Evolutionary conservation across 208 protist species (phyloP).

Genomic region (Acanthamoeba culbertsoni): DNA sequence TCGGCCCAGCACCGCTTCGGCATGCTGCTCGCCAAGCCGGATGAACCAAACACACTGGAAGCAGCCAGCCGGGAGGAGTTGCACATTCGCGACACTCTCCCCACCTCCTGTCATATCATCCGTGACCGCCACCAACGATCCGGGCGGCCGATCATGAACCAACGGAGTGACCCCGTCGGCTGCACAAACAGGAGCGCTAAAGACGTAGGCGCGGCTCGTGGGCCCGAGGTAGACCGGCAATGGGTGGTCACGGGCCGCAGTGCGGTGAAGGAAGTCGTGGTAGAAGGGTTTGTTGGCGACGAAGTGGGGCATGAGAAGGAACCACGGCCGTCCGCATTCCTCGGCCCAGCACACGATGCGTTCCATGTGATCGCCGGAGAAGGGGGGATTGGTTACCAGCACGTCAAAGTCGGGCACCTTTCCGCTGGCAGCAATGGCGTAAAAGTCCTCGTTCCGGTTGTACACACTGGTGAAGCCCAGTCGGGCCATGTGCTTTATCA

Average conservation of each 20-base stretch:
- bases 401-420: conserved; percentile 85
- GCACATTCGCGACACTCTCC: neutral
- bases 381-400: conserved; percentile 86
- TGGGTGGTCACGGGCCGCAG: neutral
- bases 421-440: conserved; percentile 74
- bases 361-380: conserved; percentile 86
- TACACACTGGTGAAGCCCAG: conserved; percentile 85
- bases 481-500: conserved; percentile 73
- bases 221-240: neutral
- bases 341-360: conserved; percentile 74
- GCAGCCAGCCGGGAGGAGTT: neutral
- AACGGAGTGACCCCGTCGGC: neutral
- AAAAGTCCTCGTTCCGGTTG: conserved; percentile 90
- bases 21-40: neutral
- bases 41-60: conserved; percentile 33
- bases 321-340: conserved; percentile 77
- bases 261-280: neutral
- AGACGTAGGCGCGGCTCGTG: neutral
- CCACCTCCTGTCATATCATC: neutral
- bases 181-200: neutral
- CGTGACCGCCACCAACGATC: neutral
- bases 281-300: conserved; percentile 85
- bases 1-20: neutral
- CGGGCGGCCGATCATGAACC: neutral
- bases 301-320: conserved; percentile 85